A percentile compares a stretch with the other conserved stretches of the same genome.
Conservation (phyloP, 2,329 filamentous ascomycete genomes). For the Dactylellina parvicollis region DNA sequence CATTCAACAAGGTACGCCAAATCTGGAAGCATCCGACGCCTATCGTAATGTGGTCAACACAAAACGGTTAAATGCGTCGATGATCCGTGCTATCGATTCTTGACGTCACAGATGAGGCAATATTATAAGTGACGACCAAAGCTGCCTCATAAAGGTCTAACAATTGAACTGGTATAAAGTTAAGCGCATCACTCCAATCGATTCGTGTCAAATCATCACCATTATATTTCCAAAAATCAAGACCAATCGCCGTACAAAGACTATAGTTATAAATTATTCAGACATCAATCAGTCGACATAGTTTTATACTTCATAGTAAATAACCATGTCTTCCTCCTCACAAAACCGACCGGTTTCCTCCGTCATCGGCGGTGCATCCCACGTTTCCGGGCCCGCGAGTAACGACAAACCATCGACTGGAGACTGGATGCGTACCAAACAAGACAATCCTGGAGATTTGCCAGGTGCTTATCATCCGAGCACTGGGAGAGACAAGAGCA, state of each 20-base stretch:
- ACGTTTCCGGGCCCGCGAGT: conserved; percentile 9
- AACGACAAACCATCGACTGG: conserved; percentile 5
- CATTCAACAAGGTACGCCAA: background rate
- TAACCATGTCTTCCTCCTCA: conserved; percentile 18
- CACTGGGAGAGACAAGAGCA: conserved; percentile 23
- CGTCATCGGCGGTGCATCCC: conserved; percentile 19
- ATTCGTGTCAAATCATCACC: background rate
- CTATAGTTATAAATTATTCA: too few relatives aligned
- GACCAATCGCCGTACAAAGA: too few relatives aligned
- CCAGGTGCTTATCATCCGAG: conserved; percentile 12
- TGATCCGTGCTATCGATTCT: conserved; percentile 1
- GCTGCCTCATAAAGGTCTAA: too few relatives aligned
- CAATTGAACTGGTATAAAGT: background rate
- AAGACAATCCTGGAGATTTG: conserved; percentile 18
- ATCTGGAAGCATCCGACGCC: background rate
- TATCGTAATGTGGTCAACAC: background rate
- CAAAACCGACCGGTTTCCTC: conserved; percentile 16
- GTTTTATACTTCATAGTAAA: background rate
- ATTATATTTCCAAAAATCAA: too few relatives aligned
- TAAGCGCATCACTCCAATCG: background rate
- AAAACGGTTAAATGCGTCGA: background rate
- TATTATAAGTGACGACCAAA: background rate
- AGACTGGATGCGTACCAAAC: conserved; percentile 24
- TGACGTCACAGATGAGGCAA: conserved; percentile 21
- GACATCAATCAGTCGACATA: too few relatives aligned